Base-by-base conservation (phyloP, 768 basidiomycete genomes). In the Kwoniella newhampshirensis region DNA sequence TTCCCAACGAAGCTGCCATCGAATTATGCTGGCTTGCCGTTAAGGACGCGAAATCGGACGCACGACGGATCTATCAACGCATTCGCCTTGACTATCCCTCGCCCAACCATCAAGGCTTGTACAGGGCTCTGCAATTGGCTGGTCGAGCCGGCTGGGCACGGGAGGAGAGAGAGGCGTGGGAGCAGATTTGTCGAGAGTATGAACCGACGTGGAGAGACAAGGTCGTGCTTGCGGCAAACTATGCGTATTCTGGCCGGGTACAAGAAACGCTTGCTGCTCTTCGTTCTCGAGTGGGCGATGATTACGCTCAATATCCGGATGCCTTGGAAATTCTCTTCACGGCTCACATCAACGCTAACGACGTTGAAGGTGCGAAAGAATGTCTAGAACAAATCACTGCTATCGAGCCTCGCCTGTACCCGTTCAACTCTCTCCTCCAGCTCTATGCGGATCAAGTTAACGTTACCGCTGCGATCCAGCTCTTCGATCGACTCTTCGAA, bases 401-500 rank as follows among this genome's bases (percentile, higher is more conserved):
- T 3, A 17, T 61, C 1, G 53, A 30, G n/a, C 60, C 66, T 5
- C 45, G 59, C 0, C 15, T 62, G 1, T 39, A 53, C 12, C 43
- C 62, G 2, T 48, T 62, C 66, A 68, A 71, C 51, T 39, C 62
- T 3, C 45, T 68, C 17, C 39, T 74, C 18, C 51, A 54, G 32
- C 67, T 61, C 11, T 58, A 55, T 44, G 66, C 69, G 1, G 42
- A 58, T 2, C 59, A 66, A 3, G 62, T 27, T 32, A 64, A 75
- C 42, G 54, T 68, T 26, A 51, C 44, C 30, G 25, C 45, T 15
- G 60, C 72, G 7, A 54, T 66, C 11, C 26, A 45, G 18, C 47
- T 72, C 0, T 74, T 75, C 54, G 57, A 60, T 20, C 51, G 61
- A 27, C 50, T 75, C 21, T 41, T 62, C 13, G 63, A 70, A 2